A percentile compares a stretch with the other conserved stretches of the same genome.
phyloP scores from a whole-genome alignment of 1,284 basidiomycete species.

The Sanguinoderma infundibulare region DNA sequence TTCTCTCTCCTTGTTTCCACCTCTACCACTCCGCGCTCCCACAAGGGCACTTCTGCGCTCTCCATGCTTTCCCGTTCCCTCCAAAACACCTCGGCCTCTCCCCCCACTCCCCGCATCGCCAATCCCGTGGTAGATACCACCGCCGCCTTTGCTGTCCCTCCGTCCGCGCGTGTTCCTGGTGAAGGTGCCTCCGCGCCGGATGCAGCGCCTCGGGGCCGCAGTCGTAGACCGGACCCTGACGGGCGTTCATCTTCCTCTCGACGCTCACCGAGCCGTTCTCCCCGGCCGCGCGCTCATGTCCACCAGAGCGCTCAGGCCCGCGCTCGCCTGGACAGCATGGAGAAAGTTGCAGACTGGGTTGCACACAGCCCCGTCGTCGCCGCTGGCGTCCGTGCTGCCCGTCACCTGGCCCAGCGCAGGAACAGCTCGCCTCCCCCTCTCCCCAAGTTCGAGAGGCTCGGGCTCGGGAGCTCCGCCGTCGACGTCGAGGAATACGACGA shows the following conservation, averaged over 20 bases:
- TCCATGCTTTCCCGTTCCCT: slow-evolving; percentile 42
- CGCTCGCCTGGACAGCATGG: slow-evolving; percentile 38
- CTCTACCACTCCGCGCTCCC: slow-evolving; percentile 39
- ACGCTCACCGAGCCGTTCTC: slow-evolving; percentile 34
- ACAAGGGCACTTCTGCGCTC: slow-evolving; percentile 49
- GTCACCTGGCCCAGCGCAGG: slow-evolving; percentile 27
- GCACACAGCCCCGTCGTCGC: slow-evolving; percentile 35
- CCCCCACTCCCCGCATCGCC: slow-evolving; percentile 38
- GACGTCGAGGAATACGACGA: slow-evolving; percentile 28
- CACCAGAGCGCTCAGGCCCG: slow-evolving; percentile 27
- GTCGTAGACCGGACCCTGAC: slow-evolving; percentile 32
- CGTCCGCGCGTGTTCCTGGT: slow-evolving; percentile 23
- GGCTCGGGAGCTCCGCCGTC: slow-evolving; percentile 22
- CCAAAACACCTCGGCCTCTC: slow-evolving; percentile 34
- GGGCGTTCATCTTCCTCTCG: slow-evolving; percentile 35
- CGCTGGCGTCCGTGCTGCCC: slow-evolving; percentile 17
- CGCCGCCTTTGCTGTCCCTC: slow-evolving; percentile 32
- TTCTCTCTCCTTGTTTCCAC: slow-evolving; percentile 68
- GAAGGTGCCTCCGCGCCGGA: slow-evolving; percentile 20
- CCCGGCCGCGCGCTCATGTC: slow-evolving; percentile 25
- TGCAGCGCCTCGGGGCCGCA: slow-evolving; percentile 32
- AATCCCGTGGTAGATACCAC: slow-evolving; percentile 34
- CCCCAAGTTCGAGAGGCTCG: slow-evolving; percentile 29
- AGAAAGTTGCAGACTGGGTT: slow-evolving; percentile 40
- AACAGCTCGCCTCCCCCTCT: slow-evolving; percentile 34